Evolutionary conservation across 2,329 filamentous ascomycete species (phyloP), one percentile per base, ranked within the genome.

Genomic region (Neofusicoccum parvum): DNA sequence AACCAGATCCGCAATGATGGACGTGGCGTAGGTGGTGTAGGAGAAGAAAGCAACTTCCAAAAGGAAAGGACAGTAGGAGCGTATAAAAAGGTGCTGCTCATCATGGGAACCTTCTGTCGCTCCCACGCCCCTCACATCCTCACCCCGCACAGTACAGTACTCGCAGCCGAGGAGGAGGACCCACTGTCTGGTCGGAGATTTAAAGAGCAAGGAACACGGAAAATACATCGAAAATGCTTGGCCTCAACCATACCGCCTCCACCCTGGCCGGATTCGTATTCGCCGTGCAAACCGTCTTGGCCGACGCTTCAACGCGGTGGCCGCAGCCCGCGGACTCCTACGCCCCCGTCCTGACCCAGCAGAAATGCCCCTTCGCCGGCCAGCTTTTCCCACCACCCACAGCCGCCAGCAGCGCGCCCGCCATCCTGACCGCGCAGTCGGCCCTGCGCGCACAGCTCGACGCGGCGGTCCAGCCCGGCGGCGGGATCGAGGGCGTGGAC

Each of bases 341-440:
- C 27, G 1, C 5, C 27, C 27, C 27, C 27, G 27, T 32, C 27
- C 27, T 32, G 27, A 32, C 27, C 27, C 27, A 32, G 5, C 53
- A 68, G 15, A 36, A 62, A n/a, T 68, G 66, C 20, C 66, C 66
- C 11, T 65, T 54, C 23, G 41, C 48, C 36, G 68, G 68, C 14
- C 64, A 67, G 5, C 50, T 65, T 5, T 69, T 66, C 41, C 53
- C 65, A 12, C 41, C 64, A 3, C 60, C 67, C 49, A 56, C 53
- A 11, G n/a, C 54, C 12, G 37, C 12, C 32, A 11, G 32, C 5
- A 62, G 54, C 15, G 34, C 60, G 27, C 27, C 27, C 27, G 27
- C 27, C 27, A 7, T 32, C 27, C 27, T 32, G 27, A 5, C 27
- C 5, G 27, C 43, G 50, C 68, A 12, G 58, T 69, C 65, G 32